A percentile compares a stretch with the other conserved stretches of the same genome.
phyloP scores from a whole-genome alignment of 2,329 filamentous ascomycete species.

The Talaromyces sp. region DNA sequence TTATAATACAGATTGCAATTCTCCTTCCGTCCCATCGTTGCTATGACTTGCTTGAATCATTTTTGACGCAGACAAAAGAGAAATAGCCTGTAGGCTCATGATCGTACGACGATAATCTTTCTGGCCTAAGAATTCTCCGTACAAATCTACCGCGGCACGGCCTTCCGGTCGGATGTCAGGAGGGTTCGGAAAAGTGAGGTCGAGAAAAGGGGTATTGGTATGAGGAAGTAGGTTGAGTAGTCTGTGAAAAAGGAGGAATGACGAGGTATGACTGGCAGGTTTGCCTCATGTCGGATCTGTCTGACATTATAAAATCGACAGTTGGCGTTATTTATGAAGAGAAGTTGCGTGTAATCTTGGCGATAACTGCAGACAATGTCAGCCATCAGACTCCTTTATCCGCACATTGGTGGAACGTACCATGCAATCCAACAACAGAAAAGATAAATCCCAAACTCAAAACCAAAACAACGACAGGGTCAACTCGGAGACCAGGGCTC shows the following conservation, averaged over 20 bases:
- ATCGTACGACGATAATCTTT: not conserved
- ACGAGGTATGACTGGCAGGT: not conserved
- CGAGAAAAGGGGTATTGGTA: conserved; percentile 7
- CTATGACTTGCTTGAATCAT: conserved; percentile 5
- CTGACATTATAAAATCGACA: not conserved
- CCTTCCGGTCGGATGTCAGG: not conserved
- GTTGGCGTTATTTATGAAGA: conserved; percentile 46
- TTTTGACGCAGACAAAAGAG: conserved; percentile 1
- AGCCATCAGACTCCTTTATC: conserved; percentile 13
- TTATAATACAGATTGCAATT: conserved; percentile 14
- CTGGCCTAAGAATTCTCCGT: not conserved
- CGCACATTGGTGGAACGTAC: conserved; percentile 53
- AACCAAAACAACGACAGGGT: conserved; percentile 94
- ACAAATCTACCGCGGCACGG: not conserved
- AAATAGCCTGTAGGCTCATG: conserved; percentile 1
- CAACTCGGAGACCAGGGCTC: conserved; percentile 93
- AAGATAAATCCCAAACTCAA: conserved; percentile 98
- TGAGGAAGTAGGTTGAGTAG: not conserved
- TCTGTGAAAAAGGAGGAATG: not conserved
- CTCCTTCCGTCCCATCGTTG: conserved; percentile 5
- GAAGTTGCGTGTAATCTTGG: conserved; percentile 90
- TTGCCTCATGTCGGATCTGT: not conserved
- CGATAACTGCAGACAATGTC: conserved; percentile 65
- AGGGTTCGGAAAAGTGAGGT: not conserved
- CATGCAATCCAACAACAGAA: conserved; percentile 93